Evolutionary conservation across 1,284 basidiomycete species (phyloP).

Genomic region (Apiotrichum siamense): DNA sequence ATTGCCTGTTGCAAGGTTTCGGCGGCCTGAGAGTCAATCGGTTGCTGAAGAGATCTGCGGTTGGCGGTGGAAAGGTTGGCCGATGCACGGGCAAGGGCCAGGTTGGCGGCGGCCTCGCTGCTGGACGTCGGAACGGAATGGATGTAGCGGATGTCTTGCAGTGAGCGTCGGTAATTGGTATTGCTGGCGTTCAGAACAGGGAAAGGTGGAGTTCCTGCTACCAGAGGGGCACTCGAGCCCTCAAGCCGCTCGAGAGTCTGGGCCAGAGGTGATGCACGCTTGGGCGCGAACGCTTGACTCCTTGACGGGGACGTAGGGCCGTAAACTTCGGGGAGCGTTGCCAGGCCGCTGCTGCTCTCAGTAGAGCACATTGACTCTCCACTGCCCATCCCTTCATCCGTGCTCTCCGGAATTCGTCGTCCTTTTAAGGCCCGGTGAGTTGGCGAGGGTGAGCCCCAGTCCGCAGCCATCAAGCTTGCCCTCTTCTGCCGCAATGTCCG

Average conservation of each 20-base stretch:
- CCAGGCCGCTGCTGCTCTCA: constrained; percentile 8
- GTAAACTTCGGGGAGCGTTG: constrained; percentile 4
- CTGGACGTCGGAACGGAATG: constrained; percentile 8
- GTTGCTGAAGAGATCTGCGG: constrained; percentile 12
- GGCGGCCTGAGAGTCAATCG: not conserved
- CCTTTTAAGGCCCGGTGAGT: not conserved
- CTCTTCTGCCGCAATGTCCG: constrained; percentile 29
- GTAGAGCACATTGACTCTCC: constrained; percentile 7
- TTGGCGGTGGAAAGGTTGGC: constrained; percentile 16
- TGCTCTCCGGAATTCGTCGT: not conserved
- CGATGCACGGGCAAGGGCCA: constrained; percentile 13
- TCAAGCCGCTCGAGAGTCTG: constrained; percentile 14
- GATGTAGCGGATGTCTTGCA: constrained; percentile 19
- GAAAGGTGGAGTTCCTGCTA: constrained; percentile 1
- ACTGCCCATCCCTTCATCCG: constrained; percentile 13
- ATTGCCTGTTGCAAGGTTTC: constrained; percentile 3
- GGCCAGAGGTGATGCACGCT: constrained; percentile 12
- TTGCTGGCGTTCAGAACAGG: constrained; percentile 1
- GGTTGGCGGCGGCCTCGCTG: constrained; percentile 9
- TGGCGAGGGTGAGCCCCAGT: constrained; percentile 7
- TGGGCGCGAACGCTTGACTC: constrained; percentile 7
- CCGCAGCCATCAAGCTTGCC: constrained; percentile 19
- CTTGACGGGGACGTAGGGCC: not conserved
- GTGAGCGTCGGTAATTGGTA: constrained; percentile 11
- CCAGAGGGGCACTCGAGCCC: not conserved